Conservation (phyloP, 371 early-diverging fungal species). For the Dichotomocladium elegans region DNA sequence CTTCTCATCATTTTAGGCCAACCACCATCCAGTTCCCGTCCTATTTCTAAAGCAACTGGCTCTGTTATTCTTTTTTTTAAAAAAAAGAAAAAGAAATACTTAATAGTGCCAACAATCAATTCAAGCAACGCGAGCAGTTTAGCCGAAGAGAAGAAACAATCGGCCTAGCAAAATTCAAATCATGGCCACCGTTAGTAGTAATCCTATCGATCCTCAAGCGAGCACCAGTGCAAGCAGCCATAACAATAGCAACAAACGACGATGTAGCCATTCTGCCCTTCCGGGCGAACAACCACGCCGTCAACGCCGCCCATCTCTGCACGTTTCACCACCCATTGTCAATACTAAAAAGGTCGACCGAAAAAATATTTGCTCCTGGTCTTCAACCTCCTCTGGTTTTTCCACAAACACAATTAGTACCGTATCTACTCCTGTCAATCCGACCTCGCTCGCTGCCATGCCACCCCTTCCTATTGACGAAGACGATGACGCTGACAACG, state of each 20-base stretch:
- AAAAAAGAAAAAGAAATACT: no score
- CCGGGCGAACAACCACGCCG: constrained; percentile 11
- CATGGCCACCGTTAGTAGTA: no score
- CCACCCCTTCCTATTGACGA: background rate
- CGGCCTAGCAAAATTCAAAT: no score
- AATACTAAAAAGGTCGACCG: background rate
- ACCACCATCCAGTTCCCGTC: no score
- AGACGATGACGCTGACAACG: background rate
- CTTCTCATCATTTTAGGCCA: no score
- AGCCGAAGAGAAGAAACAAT: no score
- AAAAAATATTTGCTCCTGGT: constrained; percentile 11
- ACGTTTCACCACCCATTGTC: background rate
- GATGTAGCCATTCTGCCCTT: constrained; percentile 10
- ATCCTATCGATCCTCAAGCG: no score
- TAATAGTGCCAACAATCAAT: no score
- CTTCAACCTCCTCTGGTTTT: constrained; percentile 11
- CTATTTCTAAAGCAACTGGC: no score
- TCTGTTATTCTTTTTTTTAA: no score
- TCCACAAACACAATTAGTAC: constrained; percentile 4
- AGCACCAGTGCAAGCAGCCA: background rate
- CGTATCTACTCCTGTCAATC: constrained; percentile 6
- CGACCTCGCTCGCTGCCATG: background rate
- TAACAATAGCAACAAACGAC: constrained; percentile 5
- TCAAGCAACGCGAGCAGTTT: no score
- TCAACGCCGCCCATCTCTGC: constrained; percentile 1